A percentile compares a stretch with the other conserved stretches of the same genome.
These are phyloP conservation scores for Sindora glabra DNA, from an alignment of 306 rosid genomes.

Conservation along the genomic window DNA sequence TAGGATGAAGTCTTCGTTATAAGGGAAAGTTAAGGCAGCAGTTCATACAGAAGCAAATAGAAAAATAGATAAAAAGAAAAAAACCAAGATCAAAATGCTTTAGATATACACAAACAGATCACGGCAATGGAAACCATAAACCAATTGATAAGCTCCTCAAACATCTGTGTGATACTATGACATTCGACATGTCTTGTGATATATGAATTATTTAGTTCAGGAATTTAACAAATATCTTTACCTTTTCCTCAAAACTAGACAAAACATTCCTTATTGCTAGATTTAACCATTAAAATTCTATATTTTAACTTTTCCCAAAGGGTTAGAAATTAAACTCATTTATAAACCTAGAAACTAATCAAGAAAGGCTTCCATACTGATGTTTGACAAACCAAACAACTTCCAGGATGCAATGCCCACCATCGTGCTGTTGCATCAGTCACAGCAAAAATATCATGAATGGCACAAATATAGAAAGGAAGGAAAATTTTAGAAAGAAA, in stretches of 20 bases:
- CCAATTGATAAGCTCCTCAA: not conserved
- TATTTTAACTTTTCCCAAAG: no score
- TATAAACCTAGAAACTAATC: no score
- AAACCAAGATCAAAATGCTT: not conserved
- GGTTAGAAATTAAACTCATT: no score
- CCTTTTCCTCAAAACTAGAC: not conserved
- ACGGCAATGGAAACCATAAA: not conserved
- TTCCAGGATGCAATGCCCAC: not conserved
- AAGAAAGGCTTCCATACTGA: no score
- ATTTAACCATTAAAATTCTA: no score
- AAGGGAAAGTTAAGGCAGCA: slow-evolving; percentile 3
- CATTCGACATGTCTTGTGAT: not conserved
- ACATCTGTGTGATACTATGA: not conserved
- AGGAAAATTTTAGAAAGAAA: not conserved
- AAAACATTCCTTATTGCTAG: not conserved
- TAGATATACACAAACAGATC: not conserved
- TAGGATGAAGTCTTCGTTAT: slow-evolving; percentile 24
- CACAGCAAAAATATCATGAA: no score
- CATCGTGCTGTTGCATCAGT: no score
- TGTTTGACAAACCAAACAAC: not conserved
- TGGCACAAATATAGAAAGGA: not conserved
- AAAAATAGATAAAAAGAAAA: not conserved
- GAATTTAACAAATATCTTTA: not conserved
- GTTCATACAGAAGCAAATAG: not conserved
- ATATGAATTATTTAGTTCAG: not conserved